Conservation (phyloP, 495 filamentous ascomycete genomes). For the Beverwykella pulmonaria region DNA sequence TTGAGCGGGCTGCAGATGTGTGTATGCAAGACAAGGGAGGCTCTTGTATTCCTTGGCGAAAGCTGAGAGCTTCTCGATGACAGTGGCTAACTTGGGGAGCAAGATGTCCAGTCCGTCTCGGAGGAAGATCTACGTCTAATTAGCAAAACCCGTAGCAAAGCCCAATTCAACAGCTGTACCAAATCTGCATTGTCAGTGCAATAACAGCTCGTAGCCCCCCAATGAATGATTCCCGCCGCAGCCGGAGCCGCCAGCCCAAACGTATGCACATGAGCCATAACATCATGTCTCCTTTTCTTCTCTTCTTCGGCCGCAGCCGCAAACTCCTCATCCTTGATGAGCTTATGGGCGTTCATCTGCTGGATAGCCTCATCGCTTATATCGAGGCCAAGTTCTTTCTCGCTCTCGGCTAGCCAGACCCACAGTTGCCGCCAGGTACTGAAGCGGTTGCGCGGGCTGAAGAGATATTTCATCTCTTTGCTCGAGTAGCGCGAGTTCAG, state of each 20-base stretch:
- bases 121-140: constrained; percentile 63
- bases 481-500: constrained; percentile 48
- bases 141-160: background rate
- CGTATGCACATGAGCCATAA: constrained; percentile 69
- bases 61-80: constrained; percentile 74
- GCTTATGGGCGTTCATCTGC: constrained; percentile 62
- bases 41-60: constrained; percentile 81
- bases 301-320: constrained; percentile 76
- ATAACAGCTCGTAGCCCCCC: constrained; percentile 60
- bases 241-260: constrained; percentile 73
- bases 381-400: constrained; percentile 42
- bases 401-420: constrained; percentile 48
- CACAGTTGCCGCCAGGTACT: constrained; percentile 51
- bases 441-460: constrained; percentile 48
- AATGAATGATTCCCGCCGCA: constrained; percentile 87
- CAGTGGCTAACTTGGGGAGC: constrained; percentile 81
- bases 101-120: constrained; percentile 73
- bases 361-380: constrained; percentile 43
- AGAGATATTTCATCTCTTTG: constrained; percentile 49
- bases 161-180: background rate
- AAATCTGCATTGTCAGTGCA: constrained; percentile 85
- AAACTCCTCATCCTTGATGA: constrained; percentile 80
- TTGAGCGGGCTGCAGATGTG: constrained; percentile 73
- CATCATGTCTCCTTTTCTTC: constrained; percentile 65
- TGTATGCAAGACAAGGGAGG: constrained; percentile 71